A percentile compares a stretch with the other conserved stretches of the same genome.
These are phyloP conservation scores for Tulasnella sp. DNA, from an alignment of 768 basidiomycete species.

Conservation along the genomic window DNA sequence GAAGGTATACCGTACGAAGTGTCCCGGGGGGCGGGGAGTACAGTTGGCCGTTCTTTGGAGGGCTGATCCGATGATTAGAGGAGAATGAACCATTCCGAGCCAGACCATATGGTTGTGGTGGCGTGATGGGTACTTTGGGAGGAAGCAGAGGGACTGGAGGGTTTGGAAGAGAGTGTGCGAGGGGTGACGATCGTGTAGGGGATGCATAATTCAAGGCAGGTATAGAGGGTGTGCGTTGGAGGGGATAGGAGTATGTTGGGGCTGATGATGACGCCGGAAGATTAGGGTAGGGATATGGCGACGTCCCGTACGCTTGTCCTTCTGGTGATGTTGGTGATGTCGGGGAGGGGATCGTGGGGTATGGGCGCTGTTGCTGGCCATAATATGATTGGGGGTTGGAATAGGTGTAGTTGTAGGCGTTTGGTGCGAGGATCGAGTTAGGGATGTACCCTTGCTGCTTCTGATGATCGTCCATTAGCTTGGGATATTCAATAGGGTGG, in stretches of 20 bases:
- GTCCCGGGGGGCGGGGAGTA: conserved; percentile 9
- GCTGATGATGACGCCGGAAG: not conserved
- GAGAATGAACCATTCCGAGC: conserved; percentile 16
- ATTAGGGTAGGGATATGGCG: conserved; percentile 4
- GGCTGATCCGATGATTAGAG: conserved; percentile 27
- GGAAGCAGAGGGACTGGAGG: not conserved
- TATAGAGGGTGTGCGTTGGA: not conserved
- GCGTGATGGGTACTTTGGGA: conserved; percentile 9
- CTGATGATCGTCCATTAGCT: conserved; percentile 73
- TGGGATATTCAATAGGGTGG: conserved; percentile 46
- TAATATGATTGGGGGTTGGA: conserved; percentile 1
- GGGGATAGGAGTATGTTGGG: not conserved
- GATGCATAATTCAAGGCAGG: not conserved
- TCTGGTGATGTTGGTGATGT: not conserved
- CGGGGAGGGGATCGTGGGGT: conserved; percentile 4
- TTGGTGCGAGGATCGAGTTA: conserved; percentile 53
- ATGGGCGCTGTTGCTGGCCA: not conserved
- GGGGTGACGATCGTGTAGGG: not conserved
- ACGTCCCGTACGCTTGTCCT: not conserved
- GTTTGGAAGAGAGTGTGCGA: not conserved
- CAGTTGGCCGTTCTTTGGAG: not conserved
- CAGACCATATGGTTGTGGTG: not conserved
- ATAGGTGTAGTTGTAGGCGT: too few species aligned
- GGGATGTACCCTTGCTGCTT: conserved; percentile 67
- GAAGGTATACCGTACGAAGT: conserved; percentile 55